Evolutionary conservation across 2,329 filamentous ascomycete genomes (phyloP).

Genomic region (Botrytis cinerea): DNA sequence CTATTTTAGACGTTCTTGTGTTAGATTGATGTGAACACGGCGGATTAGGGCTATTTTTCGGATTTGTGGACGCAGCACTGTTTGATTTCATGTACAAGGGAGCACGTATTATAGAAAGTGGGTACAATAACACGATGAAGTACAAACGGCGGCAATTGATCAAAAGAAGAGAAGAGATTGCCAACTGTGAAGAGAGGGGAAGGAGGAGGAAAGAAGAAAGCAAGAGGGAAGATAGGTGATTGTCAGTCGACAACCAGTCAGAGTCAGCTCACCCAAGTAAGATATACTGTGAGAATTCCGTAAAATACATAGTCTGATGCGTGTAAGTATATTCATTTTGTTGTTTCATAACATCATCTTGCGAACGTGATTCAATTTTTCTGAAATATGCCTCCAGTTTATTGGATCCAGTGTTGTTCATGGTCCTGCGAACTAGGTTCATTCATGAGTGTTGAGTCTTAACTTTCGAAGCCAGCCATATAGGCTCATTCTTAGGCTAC

Average conservation of each 20-base stretch:
- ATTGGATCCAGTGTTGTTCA: background rate
- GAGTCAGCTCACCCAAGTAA: constrained; percentile 11
- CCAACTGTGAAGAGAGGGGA: background rate
- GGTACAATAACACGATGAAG: constrained; percentile 9
- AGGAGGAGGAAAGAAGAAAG: background rate
- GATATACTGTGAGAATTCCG: background rate
- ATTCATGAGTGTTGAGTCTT: background rate
- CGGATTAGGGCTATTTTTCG: constrained; percentile 13
- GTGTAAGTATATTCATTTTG: background rate
- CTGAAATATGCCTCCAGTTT: background rate
- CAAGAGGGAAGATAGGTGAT: background rate
- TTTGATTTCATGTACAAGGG: constrained; percentile 13
- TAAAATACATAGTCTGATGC: background rate
- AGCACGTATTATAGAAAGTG: constrained; percentile 2
- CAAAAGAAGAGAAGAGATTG: background rate
- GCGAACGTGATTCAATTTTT: background rate
- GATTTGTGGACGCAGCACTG: background rate
- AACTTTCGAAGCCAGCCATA: background rate
- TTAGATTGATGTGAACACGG: background rate
- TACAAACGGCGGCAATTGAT: constrained; percentile 9
- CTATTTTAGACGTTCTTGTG: constrained; percentile 9
- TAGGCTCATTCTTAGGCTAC: constrained; percentile 3
- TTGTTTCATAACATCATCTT: background rate
- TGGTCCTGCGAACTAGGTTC: background rate
- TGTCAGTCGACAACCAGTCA: background rate